Percentiles rank a stretch among this genome's conserved stretches.
Conservation (phyloP, 2,329 filamentous ascomycete species). For the Dactylellina parvicollis region DNA sequence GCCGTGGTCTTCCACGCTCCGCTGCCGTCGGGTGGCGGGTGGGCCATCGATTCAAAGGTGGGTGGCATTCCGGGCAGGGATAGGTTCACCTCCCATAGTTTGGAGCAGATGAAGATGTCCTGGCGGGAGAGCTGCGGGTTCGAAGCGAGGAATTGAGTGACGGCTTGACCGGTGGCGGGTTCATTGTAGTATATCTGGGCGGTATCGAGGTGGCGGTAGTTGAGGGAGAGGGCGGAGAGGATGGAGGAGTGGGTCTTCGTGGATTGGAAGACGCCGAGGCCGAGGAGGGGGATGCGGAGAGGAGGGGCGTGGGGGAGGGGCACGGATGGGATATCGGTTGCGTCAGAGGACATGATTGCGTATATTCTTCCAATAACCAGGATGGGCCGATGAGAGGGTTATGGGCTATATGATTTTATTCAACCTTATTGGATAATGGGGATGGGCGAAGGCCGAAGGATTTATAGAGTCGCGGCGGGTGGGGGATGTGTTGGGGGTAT, state of each 20-base stretch:
- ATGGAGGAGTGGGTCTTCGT: constrained; percentile 37
- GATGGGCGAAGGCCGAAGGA: too few species aligned
- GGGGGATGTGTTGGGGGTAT: too few species aligned
- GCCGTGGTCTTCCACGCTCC: constrained; percentile 23
- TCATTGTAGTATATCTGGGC: constrained; percentile 50
- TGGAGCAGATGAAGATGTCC: constrained; percentile 50
- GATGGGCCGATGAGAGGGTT: neutral
- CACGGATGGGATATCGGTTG: neutral
- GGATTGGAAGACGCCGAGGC: constrained; percentile 48
- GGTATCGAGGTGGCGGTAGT: constrained; percentile 49
- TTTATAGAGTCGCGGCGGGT: too few species aligned
- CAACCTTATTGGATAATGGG: too few species aligned
- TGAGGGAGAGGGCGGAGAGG: constrained; percentile 22
- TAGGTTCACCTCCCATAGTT: constrained; percentile 44
- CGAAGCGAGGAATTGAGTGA: constrained; percentile 25
- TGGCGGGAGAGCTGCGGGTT: constrained; percentile 33
- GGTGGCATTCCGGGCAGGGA: constrained; percentile 35
- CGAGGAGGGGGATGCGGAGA: constrained; percentile 27
- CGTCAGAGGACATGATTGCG: constrained; percentile 20
- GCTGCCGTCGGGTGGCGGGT: constrained; percentile 16
- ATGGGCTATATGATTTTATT: too few species aligned
- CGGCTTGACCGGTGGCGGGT: constrained; percentile 26
- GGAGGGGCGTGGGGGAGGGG: constrained; percentile 14
- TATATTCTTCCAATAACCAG: neutral
- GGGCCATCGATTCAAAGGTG: constrained; percentile 27